Conservation (phyloP, 73 alveolate species). For the Paramecium primaurelia region DNA sequence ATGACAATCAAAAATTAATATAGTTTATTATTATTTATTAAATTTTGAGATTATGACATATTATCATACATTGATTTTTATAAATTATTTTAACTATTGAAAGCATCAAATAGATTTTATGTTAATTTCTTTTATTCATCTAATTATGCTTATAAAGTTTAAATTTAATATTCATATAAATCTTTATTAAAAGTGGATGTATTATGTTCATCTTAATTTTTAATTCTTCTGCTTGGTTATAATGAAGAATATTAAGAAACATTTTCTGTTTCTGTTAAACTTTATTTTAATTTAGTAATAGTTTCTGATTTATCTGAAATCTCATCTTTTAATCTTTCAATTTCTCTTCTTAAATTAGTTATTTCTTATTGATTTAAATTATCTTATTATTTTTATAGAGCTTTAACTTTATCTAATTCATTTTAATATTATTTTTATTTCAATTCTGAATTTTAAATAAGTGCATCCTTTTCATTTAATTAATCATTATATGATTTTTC, state of each 20-base stretch:
- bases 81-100: background rate
- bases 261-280: background rate
- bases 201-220: background rate
- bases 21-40: background rate
- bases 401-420: conserved; percentile 20
- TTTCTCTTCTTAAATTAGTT: background rate
- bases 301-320: background rate
- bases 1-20: background rate
- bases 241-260: conserved; percentile 3
- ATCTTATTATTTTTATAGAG: conserved; percentile 12
- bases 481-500: conserved; percentile 15
- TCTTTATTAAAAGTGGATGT: background rate
- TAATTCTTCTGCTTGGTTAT: background rate
- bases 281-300: background rate
- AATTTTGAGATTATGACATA: background rate
- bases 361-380: conserved; percentile 10
- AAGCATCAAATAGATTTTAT: background rate
- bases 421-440: background rate
- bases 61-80: background rate
- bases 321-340: conserved; percentile 32
- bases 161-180: background rate
- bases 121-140: conserved; percentile 20
- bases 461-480: background rate
- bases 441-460: background rate
- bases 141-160: background rate